Percentiles rank a stretch among this genome's conserved stretches.
These are phyloP conservation scores for Nemania sp. DNA, from an alignment of 2,329 filamentous ascomycete species.

Conservation along the genomic window DNA sequence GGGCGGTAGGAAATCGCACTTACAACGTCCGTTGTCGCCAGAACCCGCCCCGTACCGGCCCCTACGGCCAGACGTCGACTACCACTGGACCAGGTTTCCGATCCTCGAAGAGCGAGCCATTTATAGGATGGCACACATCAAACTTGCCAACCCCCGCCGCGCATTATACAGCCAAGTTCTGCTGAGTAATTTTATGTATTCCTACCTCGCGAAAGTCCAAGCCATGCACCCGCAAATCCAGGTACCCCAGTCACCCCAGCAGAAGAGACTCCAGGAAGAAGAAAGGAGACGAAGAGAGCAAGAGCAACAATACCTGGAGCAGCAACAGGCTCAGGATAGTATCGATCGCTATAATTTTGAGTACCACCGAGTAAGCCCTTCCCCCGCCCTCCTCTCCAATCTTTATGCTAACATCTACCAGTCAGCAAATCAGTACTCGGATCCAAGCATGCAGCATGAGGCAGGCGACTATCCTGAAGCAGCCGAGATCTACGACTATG, in stretches of 20 bases:
- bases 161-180: slow-evolving; percentile 94
- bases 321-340: slow-evolving; percentile 58
- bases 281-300: slow-evolving; percentile 61
- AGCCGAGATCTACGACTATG: slow-evolving; percentile 66
- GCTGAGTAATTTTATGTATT: slow-evolving; percentile 99
- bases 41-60: slow-evolving; percentile 78
- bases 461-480: slow-evolving; percentile 64
- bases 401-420: slow-evolving; percentile 43
- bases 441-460: slow-evolving; percentile 57
- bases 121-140: slow-evolving; percentile 98
- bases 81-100: slow-evolving; percentile 94
- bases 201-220: slow-evolving; percentile 97
- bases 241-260: slow-evolving; percentile 84
- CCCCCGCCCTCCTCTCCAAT: neutral
- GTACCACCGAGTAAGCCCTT: slow-evolving; percentile 62
- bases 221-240: slow-evolving; percentile 98
- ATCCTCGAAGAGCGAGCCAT: slow-evolving; percentile 97
- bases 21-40: slow-evolving; percentile 80
- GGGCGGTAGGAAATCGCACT: slow-evolving; percentile 77
- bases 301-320: slow-evolving; percentile 61
- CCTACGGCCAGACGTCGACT: slow-evolving; percentile 89
- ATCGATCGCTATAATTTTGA: slow-evolving; percentile 66
- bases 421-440: slow-evolving; percentile 61
- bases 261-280: slow-evolving; percentile 69
- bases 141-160: slow-evolving; percentile 94